A percentile compares a stretch with the other conserved stretches of the same genome.
phyloP scores from a whole-genome alignment of 805 yeast genomes.

The Kluyveromyces aestuarii region DNA sequence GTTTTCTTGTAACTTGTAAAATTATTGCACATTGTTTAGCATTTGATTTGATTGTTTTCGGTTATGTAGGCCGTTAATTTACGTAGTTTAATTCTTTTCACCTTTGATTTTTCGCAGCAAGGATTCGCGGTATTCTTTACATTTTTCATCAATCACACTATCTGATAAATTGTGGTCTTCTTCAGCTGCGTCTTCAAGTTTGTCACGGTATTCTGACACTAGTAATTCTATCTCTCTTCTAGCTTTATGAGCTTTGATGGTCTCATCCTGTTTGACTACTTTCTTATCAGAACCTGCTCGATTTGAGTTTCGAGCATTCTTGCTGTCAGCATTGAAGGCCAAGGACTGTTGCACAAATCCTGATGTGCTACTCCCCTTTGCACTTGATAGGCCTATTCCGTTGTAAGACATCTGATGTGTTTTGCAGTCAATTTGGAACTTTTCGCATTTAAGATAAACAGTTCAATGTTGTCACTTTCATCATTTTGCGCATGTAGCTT shows the following conservation, averaged over 20 bases:
- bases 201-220: conserved; percentile 22
- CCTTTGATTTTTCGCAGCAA: conserved; percentile 1
- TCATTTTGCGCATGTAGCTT: not conserved
- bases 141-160: conserved; percentile 13
- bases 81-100: not conserved
- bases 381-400: conserved; percentile 25
- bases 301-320: conserved; percentile 2
- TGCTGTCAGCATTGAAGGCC: conserved; percentile 11
- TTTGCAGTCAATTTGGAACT: not conserved
- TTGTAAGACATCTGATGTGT: conserved; percentile 19
- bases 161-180: conserved; percentile 11
- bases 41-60: not conserved
- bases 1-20: not conserved
- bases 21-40: not conserved
- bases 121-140: conserved; percentile 12
- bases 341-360: conserved; percentile 27
- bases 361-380: conserved; percentile 28
- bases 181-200: conserved; percentile 15
- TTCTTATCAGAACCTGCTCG: conserved; percentile 3
- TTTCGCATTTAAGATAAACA: not conserved
- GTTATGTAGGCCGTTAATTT: not conserved
- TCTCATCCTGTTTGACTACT: conserved; percentile 3
- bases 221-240: conserved; percentile 21
- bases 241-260: conserved; percentile 12
- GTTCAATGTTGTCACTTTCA: no score